Evolutionary conservation across 2,329 filamentous ascomycete species (phyloP).

Genomic region (Torrubiellomyces zombiae): DNA sequence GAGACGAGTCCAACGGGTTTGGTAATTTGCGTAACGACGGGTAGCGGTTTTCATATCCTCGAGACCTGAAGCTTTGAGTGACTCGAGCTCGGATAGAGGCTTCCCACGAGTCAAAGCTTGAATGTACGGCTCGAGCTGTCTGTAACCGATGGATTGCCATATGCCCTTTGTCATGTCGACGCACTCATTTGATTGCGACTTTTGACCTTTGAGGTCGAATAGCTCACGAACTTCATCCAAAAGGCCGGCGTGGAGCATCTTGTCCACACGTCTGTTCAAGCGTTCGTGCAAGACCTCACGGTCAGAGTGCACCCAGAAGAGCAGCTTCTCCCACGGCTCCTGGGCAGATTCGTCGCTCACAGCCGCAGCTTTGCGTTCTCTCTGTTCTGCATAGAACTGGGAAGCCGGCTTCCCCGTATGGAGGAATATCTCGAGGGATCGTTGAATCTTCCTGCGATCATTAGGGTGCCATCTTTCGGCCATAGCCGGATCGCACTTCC

Average conservation of each 20-base stretch:
- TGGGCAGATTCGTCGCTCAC: slow-evolving; percentile 8
- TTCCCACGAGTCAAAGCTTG: slow-evolving; percentile 20
- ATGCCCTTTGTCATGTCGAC: slow-evolving; percentile 70
- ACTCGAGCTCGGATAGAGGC: slow-evolving; percentile 25
- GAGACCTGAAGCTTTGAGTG: slow-evolving; percentile 41
- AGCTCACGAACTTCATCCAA: slow-evolving; percentile 31
- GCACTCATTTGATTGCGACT: slow-evolving; percentile 24
- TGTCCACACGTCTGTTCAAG: slow-evolving; percentile 62
- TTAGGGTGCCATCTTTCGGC: slow-evolving; percentile 88
- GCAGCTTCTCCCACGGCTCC: slow-evolving; percentile 36
- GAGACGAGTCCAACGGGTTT: slow-evolving; percentile 72
- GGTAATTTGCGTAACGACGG: slow-evolving; percentile 71
- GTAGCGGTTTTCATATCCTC: slow-evolving; percentile 71
- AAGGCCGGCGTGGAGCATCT: slow-evolving; percentile 52
- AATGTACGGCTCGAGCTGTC: slow-evolving; percentile 68
- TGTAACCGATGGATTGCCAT: slow-evolving; percentile 94
- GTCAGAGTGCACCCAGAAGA: slow-evolving; percentile 80
- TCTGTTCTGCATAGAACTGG: slow-evolving; percentile 72
- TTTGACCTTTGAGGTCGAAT: slow-evolving; percentile 21
- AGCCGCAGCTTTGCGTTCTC: slow-evolving; percentile 17
- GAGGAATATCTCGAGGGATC: slow-evolving; percentile 81
- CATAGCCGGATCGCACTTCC: slow-evolving; percentile 75
- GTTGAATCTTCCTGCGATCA: slow-evolving; percentile 73
- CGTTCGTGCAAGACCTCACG: slow-evolving; percentile 50
- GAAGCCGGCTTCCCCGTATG: slow-evolving; percentile 69